phyloP scores from a whole-genome alignment of 2,329 filamentous ascomycete genomes.

The Stachybotrys chartarum region DNA sequence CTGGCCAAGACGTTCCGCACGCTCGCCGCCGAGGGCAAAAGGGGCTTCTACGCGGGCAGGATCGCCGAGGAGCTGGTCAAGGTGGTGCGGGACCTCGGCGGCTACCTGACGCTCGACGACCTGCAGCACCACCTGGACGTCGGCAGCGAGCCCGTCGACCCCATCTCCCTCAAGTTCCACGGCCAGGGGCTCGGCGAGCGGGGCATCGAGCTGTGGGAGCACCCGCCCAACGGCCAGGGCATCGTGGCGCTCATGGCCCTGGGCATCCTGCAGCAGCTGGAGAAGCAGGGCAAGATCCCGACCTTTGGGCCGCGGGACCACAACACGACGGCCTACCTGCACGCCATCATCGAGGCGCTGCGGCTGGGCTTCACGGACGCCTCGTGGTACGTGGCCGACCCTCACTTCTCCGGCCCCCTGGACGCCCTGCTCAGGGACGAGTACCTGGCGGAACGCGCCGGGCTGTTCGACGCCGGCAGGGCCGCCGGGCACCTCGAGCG shows the following conservation, averaged over 20 bases:
- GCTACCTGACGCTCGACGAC: conserved; percentile 72
- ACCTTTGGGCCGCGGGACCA: conserved; percentile 65
- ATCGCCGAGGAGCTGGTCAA: conserved; percentile 77
- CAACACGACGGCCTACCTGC: conserved; percentile 75
- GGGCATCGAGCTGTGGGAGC: conserved; percentile 85
- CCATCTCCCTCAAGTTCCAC: conserved; percentile 74
- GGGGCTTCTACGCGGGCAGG: conserved; percentile 82
- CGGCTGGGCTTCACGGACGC: conserved; percentile 87
- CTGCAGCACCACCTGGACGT: conserved; percentile 62
- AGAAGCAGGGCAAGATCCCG: conserved; percentile 67
- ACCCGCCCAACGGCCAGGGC: conserved; percentile 93
- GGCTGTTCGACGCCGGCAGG: conserved; percentile 49
- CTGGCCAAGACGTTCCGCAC: conserved; percentile 75
- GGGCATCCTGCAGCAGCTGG: conserved; percentile 82
- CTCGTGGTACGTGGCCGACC: conserved; percentile 85
- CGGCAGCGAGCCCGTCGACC: conserved; percentile 71
- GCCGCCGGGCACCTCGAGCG: conserved; percentile 56
- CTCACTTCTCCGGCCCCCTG: conserved; percentile 60
- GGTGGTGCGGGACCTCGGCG: conserved; percentile 68
- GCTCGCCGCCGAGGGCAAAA: conserved; percentile 73
- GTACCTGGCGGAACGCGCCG: conserved; percentile 67
- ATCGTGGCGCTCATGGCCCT: conserved; percentile 92
- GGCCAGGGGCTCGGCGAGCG: conserved; percentile 47
- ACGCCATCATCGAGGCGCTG: conserved; percentile 80
- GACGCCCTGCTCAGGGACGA: conserved; percentile 60